Evolutionary conservation across 257 asterid genomes (phyloP).

Genomic region (Solanum okadae): DNA sequence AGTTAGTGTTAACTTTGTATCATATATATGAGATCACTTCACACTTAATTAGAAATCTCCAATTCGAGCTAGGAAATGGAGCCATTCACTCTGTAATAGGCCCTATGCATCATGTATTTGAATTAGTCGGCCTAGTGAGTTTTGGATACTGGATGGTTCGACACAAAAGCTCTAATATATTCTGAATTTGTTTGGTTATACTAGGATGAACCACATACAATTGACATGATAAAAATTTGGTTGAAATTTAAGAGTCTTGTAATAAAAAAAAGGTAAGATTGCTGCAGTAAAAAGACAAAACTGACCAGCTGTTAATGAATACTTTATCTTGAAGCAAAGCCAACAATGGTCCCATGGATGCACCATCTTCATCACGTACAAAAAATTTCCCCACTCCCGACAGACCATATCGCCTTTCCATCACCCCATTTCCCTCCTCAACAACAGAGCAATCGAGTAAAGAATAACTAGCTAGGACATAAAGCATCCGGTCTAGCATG

Average conservation of each 20-base stretch:
- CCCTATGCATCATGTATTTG: background rate
- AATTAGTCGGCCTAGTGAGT: background rate
- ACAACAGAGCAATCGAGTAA: constrained; percentile 10
- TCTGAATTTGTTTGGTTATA: background rate
- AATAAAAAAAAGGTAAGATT: background rate
- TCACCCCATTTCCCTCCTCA: background rate
- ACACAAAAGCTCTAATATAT: background rate
- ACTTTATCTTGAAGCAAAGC: constrained; percentile 15
- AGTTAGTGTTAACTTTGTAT: too few species aligned
- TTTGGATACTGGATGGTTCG: background rate
- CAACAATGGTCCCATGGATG: constrained; percentile 9
- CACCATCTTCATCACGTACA: constrained; percentile 16
- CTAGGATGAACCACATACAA: background rate
- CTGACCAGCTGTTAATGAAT: constrained; percentile 7
- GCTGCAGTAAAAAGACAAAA: background rate
- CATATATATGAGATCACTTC: background rate
- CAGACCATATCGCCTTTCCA: constrained; percentile 7
- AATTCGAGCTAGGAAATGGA: background rate
- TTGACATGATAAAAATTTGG: background rate
- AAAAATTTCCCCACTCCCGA: constrained; percentile 18
- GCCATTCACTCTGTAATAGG: background rate
- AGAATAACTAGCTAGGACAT: constrained; percentile 21
- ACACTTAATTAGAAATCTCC: background rate
- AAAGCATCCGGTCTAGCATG: constrained; percentile 31
- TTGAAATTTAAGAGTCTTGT: too few species aligned